Percentiles rank a stretch among this genome's conserved stretches.
These are phyloP conservation scores for Candida boidinii DNA, from an alignment of 805 yeast genomes.

Conservation along the genomic window DNA sequence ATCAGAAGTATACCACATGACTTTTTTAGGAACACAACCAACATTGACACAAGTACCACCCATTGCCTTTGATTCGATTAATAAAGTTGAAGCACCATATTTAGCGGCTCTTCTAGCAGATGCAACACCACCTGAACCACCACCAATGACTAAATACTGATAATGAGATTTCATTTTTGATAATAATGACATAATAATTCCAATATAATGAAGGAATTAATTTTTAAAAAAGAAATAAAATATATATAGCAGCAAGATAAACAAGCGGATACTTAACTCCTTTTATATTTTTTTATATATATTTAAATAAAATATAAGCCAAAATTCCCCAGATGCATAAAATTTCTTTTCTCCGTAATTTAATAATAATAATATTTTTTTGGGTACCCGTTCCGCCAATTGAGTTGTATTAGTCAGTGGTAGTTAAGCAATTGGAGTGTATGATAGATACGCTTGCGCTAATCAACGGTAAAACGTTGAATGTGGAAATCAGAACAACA, in stretches of 20 bases:
- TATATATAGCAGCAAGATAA: background rate
- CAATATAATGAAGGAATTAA: background rate
- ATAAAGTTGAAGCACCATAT: conserved; percentile 80
- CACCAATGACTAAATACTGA: conserved; percentile 94
- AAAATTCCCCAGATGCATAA: no score
- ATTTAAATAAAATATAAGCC: no score
- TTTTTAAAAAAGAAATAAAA: background rate
- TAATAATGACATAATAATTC: conserved; percentile 8
- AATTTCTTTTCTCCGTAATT: no score
- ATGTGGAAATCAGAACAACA: no score
- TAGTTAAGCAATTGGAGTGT: no score
- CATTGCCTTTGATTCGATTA: conserved; percentile 72
- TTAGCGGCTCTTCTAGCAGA: conserved; percentile 94
- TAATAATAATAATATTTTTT: no score
- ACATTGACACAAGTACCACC: conserved; percentile 99
- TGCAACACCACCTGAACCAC: conserved; percentile 99
- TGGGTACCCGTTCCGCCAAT: no score
- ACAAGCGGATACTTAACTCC: background rate
- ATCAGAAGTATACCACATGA: conserved; percentile 97
- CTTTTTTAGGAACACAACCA: conserved; percentile 98
- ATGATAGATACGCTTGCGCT: no score
- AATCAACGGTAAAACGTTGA: no score
- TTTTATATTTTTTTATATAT: no score
- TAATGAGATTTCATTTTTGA: conserved; percentile 44
- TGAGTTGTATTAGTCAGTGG: no score